Evolutionary conservation across 108 stramenopile genomes (phyloP), one percentile per base, ranked within the genome.

Genomic region (Bacterosira constricta): DNA sequence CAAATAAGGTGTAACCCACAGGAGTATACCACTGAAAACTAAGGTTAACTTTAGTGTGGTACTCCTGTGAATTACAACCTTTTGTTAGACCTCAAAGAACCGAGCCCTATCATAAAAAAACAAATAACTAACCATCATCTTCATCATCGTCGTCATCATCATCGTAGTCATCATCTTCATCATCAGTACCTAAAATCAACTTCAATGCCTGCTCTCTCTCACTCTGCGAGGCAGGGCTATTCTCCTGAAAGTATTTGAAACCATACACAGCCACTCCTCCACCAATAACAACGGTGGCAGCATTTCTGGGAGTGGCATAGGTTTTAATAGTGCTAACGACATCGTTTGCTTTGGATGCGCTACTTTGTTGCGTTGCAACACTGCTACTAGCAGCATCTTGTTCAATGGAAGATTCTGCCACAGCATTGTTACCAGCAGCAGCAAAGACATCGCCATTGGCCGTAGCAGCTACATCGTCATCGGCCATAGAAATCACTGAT

Each of bases 161-260:
- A 23, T 76, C 78, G 9, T 50, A 49, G n/a, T 83, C 82, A 23
- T 84, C 80, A 11, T 79, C 71, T 1, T 65, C 68, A 34, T 77
- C 83, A n/a, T 71, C 69, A 12, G 66, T 63, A 44, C 88, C 88
- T 84, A 94, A 77, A 44, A 94, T 68, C 49, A 90, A 59, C 30
- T 84, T 80, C 41, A 94, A 79, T 54, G 89, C 90, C 34, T 83
- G 69, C 65, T 91, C 85, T 42, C 90, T 66, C 35, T 94, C 89
- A 42, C 57, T 84, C 63, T 88, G 85, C 15, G 80, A 85, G 13
- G 46, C 68, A 21, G 85, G 65, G 12, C 73, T 71, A 41, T 80
- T 86, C 25, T 89, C 87, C 32, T 65, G 63, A 21, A 57, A 49
- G 34, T 81, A 66, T 25, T 88, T 87, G 51, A 85, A 70, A n/a